Percentiles rank a stretch among this genome's conserved stretches.
These are phyloP conservation scores for Solanum gandarillasii DNA, from an alignment of 257 asterid genomes.

Conservation along the genomic window DNA sequence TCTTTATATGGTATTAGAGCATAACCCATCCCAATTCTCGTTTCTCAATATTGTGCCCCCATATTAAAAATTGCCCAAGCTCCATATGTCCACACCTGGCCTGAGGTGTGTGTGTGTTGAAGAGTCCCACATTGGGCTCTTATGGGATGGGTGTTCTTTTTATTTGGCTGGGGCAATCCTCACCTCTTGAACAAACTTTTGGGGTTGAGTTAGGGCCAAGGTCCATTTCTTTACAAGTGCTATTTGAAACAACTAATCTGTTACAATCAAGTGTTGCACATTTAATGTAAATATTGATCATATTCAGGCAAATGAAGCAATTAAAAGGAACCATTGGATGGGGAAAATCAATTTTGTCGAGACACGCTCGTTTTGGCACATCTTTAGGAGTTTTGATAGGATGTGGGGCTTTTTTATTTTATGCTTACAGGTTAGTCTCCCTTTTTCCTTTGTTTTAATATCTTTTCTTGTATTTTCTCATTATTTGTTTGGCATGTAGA, in stretches of 20 bases:
- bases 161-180: background rate
- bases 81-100: too few species aligned
- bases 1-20: background rate
- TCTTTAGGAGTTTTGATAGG: constrained; percentile 81
- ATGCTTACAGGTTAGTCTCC: constrained; percentile 60
- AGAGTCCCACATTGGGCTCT: background rate
- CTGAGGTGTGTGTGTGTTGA: background rate
- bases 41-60: background rate
- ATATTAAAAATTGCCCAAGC: too few species aligned
- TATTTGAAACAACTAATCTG: background rate
- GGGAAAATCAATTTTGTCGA: constrained; percentile 91
- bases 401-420: constrained; percentile 95
- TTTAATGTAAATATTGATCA: constrained; percentile 10
- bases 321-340: constrained; percentile 54
- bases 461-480: constrained; percentile 1
- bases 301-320: constrained; percentile 45
- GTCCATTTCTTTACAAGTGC: background rate
- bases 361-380: constrained; percentile 84
- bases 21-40: background rate
- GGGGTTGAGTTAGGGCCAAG: background rate
- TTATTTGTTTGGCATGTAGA: background rate
- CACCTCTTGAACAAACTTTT: background rate
- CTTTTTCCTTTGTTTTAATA: background rate
- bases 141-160: background rate
- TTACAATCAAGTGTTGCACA: background rate